Conservation (phyloP, 352 stramenopile genomes). For the Globisporangium splendens region DNA sequence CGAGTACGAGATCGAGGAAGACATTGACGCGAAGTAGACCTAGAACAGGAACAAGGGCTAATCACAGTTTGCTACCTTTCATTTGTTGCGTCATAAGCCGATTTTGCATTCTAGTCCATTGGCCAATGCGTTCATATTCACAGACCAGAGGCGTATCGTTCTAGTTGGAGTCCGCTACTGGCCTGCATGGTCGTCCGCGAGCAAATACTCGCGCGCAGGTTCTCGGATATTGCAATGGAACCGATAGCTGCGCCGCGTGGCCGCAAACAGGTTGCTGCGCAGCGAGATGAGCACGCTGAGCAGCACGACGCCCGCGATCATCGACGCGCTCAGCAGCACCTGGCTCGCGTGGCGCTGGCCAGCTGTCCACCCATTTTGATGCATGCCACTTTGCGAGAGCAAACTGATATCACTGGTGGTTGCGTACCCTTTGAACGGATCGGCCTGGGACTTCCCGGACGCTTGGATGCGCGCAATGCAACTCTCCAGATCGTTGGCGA, state of each 20-base stretch:
- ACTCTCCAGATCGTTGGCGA: conserved; percentile 33
- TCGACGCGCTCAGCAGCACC: conserved; percentile 24
- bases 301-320: conserved; percentile 32
- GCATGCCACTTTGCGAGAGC: conserved; percentile 3
- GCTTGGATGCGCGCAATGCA: conserved; percentile 28
- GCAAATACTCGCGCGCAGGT: conserved; percentile 53
- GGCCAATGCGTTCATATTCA: too few species aligned
- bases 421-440: neutral
- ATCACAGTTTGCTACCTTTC: too few species aligned
- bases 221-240: conserved; percentile 37
- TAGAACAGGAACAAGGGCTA: conserved; percentile 7
- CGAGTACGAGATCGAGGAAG: conserved; percentile 56
- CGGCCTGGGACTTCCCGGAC: neutral
- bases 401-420: conserved; percentile 4
- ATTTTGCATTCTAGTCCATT: too few species aligned
- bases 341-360: conserved; percentile 22
- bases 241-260: conserved; percentile 10
- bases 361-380: conserved; percentile 13
- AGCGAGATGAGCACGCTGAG: conserved; percentile 33
- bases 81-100: too few species aligned
- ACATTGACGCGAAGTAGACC: conserved; percentile 22
- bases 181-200: conserved; percentile 21
- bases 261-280: conserved; percentile 35
- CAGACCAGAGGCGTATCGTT: too few species aligned
- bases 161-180: too few species aligned